Conservation (phyloP, 495 filamentous ascomycete species). For the Elasticomyces elasticus region DNA sequence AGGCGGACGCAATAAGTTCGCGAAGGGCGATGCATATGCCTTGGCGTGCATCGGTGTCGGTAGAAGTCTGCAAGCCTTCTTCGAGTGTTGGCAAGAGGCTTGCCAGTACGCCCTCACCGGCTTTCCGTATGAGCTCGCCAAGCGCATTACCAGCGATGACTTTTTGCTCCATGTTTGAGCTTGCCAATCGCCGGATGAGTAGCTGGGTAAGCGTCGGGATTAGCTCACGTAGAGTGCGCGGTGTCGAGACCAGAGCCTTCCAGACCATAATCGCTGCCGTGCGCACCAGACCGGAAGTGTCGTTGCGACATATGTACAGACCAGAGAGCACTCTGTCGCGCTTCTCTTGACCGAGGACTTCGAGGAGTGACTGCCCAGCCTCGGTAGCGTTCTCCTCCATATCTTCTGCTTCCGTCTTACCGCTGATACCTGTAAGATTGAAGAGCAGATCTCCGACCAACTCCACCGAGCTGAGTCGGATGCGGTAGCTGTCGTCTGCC, state of each 20-base stretch:
- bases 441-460: conserved; percentile 93
- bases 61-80: conserved; percentile 77
- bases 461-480: conserved; percentile 94
- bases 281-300: conserved; percentile 87
- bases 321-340: conserved; percentile 90
- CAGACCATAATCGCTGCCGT: conserved; percentile 85
- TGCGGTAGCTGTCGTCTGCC: conserved; percentile 91
- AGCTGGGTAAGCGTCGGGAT: conserved; percentile 88
- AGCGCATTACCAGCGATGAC: conserved; percentile 95
- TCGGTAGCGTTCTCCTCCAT: conserved; percentile 72
- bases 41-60: conserved; percentile 88
- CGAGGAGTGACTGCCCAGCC: conserved; percentile 80
- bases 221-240: conserved; percentile 85
- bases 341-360: conserved; percentile 89
- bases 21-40: conserved; percentile 94
- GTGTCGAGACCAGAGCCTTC: conserved; percentile 92
- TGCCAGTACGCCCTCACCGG: conserved; percentile 83
- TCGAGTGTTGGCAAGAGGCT: conserved; percentile 85
- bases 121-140: conserved; percentile 91
- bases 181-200: conserved; percentile 87
- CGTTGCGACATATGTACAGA: conserved; percentile 93
- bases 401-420: conserved; percentile 67
- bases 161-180: conserved; percentile 95
- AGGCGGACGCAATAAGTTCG: conserved; percentile 87
- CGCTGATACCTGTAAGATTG: conserved; percentile 92